Percentiles rank a stretch among this genome's conserved stretches.
phyloP scores from a whole-genome alignment of 2,329 filamentous ascomycete genomes.

The Gyromitra esculenta region DNA sequence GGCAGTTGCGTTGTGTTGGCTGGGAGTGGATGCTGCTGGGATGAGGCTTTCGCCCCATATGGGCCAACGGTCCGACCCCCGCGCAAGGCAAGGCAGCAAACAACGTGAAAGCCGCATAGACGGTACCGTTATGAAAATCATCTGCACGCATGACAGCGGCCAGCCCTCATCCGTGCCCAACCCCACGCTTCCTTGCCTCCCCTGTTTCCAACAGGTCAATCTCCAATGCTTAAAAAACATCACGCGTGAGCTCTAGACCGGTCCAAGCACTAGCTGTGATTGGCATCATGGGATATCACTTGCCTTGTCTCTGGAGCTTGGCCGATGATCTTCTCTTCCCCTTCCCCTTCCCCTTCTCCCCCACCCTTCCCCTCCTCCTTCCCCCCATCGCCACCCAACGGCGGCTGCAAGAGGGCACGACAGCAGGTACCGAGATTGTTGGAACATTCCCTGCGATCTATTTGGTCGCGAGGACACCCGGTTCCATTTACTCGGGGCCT shows the following conservation, averaged over 20 bases:
- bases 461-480: slow-evolving; percentile 20
- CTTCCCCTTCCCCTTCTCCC: no score
- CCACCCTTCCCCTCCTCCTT: no score
- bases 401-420: neutral
- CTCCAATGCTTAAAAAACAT: slow-evolving; percentile 33
- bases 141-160: slow-evolving; percentile 46
- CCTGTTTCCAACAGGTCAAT: slow-evolving; percentile 34
- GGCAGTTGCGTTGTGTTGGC: neutral
- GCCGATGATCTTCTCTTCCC: slow-evolving; percentile 4
- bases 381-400: neutral
- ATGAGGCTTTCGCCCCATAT: slow-evolving; percentile 16
- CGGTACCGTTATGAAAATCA: slow-evolving; percentile 43
- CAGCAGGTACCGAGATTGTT: slow-evolving; percentile 37
- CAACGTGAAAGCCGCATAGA: slow-evolving; percentile 25
- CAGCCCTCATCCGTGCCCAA: slow-evolving; percentile 1
- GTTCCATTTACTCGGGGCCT: slow-evolving; percentile 25
- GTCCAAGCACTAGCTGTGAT: neutral
- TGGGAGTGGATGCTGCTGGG: neutral
- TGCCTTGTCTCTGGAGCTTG: slow-evolving; percentile 13
- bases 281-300: slow-evolving; percentile 43
- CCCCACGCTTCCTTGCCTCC: slow-evolving; percentile 12
- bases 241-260: slow-evolving; percentile 30
- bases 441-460: slow-evolving; percentile 26
- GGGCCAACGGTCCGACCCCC: slow-evolving; percentile 41
- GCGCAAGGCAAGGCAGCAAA: slow-evolving; percentile 23